A percentile compares a stretch with the other conserved stretches of the same genome.
These are phyloP conservation scores for Didymella keratinophila DNA, from an alignment of 2,329 filamentous ascomycete genomes.

Conservation along the genomic window DNA sequence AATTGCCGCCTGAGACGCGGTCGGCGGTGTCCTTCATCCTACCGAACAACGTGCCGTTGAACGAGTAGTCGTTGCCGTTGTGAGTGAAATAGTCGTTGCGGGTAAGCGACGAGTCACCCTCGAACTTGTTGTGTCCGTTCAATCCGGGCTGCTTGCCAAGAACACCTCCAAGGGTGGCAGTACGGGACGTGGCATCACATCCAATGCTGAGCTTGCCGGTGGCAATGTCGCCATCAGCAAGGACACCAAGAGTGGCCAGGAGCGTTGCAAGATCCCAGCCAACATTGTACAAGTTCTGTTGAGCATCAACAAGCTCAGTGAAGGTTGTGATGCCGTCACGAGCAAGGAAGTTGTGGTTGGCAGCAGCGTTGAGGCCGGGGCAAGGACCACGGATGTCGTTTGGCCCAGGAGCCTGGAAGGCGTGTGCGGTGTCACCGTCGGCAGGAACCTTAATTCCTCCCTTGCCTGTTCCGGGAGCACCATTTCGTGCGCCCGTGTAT, in stretches of 20 bases:
- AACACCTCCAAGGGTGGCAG: conserved; percentile 37
- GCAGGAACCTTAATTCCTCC: conserved; percentile 57
- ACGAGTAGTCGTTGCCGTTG: conserved; percentile 49
- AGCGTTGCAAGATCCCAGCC: conserved; percentile 53
- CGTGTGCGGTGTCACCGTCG: conserved; percentile 48
- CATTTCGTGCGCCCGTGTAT: conserved; percentile 56
- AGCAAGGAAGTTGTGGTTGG: conserved; percentile 53
- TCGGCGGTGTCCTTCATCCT: conserved; percentile 49
- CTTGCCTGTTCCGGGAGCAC: conserved; percentile 50
- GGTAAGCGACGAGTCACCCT: conserved; percentile 52
- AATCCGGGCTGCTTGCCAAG: conserved; percentile 53
- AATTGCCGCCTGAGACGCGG: conserved; percentile 41
- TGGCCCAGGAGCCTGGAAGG: conserved; percentile 27
- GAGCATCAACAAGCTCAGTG: conserved; percentile 56
- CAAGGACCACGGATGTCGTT: conserved; percentile 47
- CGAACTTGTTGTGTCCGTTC: conserved; percentile 57
- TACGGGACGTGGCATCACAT: conserved; percentile 56
- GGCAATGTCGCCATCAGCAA: conserved; percentile 52
- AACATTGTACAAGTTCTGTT: conserved; percentile 58
- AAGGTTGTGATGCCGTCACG: conserved; percentile 55
- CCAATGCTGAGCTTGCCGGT: conserved; percentile 56
- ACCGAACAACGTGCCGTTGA: conserved; percentile 53
- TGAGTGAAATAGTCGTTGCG: conserved; percentile 53
- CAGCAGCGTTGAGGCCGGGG: conserved; percentile 54
- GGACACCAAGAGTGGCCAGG: conserved; percentile 52